Evolutionary conservation across 345 rosid genomes (phyloP).

Genomic region (Adansonia digitata): DNA sequence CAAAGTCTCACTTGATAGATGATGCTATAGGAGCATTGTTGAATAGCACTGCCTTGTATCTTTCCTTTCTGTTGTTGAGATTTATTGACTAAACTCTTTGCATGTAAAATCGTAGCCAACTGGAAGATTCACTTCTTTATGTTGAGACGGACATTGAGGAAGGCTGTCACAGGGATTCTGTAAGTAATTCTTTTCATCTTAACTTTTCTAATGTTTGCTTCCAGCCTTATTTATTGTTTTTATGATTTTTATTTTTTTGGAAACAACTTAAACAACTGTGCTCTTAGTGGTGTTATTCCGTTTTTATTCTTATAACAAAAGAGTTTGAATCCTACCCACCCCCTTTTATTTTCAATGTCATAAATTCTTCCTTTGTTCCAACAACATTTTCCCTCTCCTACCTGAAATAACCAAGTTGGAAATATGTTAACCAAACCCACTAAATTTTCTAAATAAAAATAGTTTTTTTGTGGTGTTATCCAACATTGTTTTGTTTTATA

Average conservation of each 20-base stretch:
- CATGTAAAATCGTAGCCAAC: slow-evolving; percentile 39
- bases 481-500: not conserved
- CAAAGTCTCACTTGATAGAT: not conserved
- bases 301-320: not conserved
- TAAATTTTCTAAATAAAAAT: not conserved
- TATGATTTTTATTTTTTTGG: not conserved
- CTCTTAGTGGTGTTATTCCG: not conserved
- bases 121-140: slow-evolving; percentile 59
- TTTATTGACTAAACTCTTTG: slow-evolving; percentile 11
- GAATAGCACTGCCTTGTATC: not conserved
- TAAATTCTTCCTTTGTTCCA: not conserved
- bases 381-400: not conserved
- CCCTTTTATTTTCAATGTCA: not conserved
- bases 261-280: not conserved
- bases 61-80: slow-evolving; percentile 3
- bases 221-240: not conserved
- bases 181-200: not conserved
- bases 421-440: not conserved
- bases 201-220: not conserved
- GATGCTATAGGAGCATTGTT: not conserved
- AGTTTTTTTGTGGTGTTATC: not conserved
- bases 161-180: slow-evolving; percentile 11
- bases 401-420: not conserved
- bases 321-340: not conserved
- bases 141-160: slow-evolving; percentile 37